These are phyloP conservation scores for Grosmannia serpens DNA, from an alignment of 2,329 filamentous ascomycete species.

Conservation along the genomic window DNA sequence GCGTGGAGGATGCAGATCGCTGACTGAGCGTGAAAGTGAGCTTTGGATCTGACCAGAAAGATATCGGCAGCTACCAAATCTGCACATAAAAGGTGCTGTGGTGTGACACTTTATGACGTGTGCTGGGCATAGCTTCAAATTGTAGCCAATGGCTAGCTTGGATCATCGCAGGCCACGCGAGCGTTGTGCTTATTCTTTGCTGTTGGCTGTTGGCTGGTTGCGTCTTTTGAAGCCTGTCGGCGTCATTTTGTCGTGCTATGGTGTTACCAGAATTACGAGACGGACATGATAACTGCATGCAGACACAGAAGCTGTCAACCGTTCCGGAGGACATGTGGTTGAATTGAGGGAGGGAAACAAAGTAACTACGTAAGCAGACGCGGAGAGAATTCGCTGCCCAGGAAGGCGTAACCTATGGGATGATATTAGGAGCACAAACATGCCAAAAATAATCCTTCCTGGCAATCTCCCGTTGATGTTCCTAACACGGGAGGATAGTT, in stretches of 20 bases:
- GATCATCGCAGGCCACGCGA: neutral
- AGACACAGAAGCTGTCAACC: neutral
- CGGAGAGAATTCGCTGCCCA: too few relatives aligned
- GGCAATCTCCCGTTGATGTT: too few relatives aligned
- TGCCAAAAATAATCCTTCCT: too few relatives aligned
- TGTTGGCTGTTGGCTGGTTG: neutral
- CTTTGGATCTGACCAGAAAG: too few relatives aligned
- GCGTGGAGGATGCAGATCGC: neutral
- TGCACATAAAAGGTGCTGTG: too few relatives aligned
- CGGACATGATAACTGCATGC: too few relatives aligned
- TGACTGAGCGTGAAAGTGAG: neutral
- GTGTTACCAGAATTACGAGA: neutral
- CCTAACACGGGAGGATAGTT: too few relatives aligned
- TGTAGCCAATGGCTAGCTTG: neutral
- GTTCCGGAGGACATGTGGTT: too few relatives aligned
- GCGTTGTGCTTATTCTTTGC: neutral
- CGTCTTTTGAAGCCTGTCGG: neutral
- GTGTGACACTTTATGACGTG: too few relatives aligned
- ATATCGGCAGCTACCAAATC: too few relatives aligned
- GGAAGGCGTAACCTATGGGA: too few relatives aligned
- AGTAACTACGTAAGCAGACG: neutral
- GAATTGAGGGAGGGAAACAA: neutral
- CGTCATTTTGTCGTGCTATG: neutral
- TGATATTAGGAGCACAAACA: too few relatives aligned
- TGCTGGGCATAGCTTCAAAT: neutral